phyloP scores from a whole-genome alignment of 1,284 basidiomycete species.

The Serendipita sp. region DNA sequence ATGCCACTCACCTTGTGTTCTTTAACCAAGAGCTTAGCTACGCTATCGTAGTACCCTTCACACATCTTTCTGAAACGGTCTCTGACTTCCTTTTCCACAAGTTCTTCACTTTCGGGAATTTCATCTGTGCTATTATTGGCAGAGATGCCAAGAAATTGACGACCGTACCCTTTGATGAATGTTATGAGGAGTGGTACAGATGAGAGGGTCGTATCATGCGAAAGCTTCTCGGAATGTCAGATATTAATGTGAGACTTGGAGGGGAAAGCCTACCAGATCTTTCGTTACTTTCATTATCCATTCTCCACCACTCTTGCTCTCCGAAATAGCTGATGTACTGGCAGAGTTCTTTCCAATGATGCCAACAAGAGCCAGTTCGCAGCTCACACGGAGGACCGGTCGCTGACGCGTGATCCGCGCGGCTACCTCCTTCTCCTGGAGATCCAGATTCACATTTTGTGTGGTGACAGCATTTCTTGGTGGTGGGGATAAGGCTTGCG shows the following conservation, averaged over 20 bases:
- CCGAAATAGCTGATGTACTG: not conserved
- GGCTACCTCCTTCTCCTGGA: conserved; percentile 87
- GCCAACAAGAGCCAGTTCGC: conserved; percentile 81
- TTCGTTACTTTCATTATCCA: conserved; percentile 74
- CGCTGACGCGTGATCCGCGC: conserved; percentile 70
- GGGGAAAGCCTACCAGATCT: conserved; percentile 50
- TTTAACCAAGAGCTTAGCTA: conserved; percentile 79
- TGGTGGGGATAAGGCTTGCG: conserved; percentile 52
- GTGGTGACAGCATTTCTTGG: conserved; percentile 27
- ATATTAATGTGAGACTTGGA: conserved; percentile 7
- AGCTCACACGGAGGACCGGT: conserved; percentile 71
- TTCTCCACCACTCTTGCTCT: conserved; percentile 50
- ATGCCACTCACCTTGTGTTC: conserved; percentile 67
- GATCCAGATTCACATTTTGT: conserved; percentile 44
- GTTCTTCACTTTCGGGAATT: conserved; percentile 44
- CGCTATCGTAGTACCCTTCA: conserved; percentile 82
- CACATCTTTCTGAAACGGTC: conserved; percentile 87
- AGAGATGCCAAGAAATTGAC: conserved; percentile 63
- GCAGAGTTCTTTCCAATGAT: conserved; percentile 38
- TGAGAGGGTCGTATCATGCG: conserved; percentile 71
- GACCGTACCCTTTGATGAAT: conserved; percentile 73
- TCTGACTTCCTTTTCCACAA: conserved; percentile 71
- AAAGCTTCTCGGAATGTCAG: conserved; percentile 39
- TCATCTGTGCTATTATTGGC: conserved; percentile 26
- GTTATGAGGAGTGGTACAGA: conserved; percentile 74